Evolutionary conservation across 2,329 filamentous ascomycete species (phyloP).

Genomic region (Phyllosticta citribraziliensis): DNA sequence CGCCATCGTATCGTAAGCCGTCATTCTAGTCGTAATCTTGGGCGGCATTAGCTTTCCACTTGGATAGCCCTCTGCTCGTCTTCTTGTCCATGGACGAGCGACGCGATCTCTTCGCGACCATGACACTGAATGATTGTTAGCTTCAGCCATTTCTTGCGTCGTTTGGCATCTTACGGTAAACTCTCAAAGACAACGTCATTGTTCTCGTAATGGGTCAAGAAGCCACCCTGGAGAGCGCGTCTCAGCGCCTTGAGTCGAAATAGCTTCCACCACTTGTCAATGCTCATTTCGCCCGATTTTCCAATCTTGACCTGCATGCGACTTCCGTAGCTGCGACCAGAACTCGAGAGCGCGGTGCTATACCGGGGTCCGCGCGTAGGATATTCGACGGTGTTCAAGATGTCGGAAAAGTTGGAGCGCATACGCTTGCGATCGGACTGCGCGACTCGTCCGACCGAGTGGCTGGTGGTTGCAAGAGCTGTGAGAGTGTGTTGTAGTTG

Average conservation of each 20-base stretch:
- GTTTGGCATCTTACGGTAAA: neutral
- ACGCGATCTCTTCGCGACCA: neutral
- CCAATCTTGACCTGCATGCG: conserved; percentile 52
- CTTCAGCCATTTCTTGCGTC: neutral
- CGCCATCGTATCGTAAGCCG: neutral
- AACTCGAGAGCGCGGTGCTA: conserved; percentile 52
- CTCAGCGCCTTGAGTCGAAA: conserved; percentile 52
- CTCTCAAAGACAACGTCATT: conserved; percentile 19
- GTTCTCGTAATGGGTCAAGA: conserved; percentile 27
- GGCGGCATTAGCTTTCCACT: neutral
- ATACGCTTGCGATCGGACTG: conserved; percentile 58
- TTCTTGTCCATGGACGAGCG: neutral
- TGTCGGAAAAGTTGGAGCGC: conserved; percentile 57
- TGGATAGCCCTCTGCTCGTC: neutral
- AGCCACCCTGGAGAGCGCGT: conserved; percentile 43
- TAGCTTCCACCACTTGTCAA: conserved; percentile 68
- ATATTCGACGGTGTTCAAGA: conserved; percentile 56
- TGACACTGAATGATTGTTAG: neutral
- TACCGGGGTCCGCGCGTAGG: conserved; percentile 58
- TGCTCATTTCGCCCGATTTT: conserved; percentile 48
- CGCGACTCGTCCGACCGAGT: conserved; percentile 46
- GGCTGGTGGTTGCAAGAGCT: conserved; percentile 48
- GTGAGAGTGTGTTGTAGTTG: conserved; percentile 51
- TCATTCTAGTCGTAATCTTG: neutral
- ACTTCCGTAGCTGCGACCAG: conserved; percentile 50